Conservation (phyloP, 225 moss, liverwort and hornwort genomes). For the Marchantia paleacea region DNA sequence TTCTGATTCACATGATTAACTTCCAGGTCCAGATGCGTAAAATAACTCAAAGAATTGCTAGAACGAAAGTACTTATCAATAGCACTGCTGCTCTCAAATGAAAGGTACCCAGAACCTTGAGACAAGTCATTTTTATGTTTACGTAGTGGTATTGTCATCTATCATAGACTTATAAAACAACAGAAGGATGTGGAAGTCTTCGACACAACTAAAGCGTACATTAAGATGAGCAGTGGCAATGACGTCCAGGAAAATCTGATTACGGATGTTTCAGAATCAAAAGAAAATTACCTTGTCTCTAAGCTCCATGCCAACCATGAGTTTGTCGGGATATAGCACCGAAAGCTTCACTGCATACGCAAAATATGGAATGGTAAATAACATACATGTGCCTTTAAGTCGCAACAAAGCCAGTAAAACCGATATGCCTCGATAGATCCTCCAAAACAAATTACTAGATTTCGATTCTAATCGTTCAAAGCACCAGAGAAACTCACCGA, state of each 20-base stretch:
- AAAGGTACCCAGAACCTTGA: background rate
- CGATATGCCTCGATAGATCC: background rate
- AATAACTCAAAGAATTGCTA: background rate
- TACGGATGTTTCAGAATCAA: background rate
- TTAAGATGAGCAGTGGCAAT: background rate
- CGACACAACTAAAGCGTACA: background rate
- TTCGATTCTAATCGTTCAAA: background rate
- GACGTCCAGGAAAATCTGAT: background rate
- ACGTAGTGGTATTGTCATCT: background rate
- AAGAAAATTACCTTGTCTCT: conserved; percentile 71
- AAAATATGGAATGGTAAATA: conserved; percentile 1
- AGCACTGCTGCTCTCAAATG: background rate
- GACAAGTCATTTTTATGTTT: background rate
- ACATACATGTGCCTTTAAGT: background rate
- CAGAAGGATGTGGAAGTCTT: background rate
- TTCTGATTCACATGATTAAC: background rate
- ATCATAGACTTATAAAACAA: background rate
- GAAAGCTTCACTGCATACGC: conserved; percentile 70
- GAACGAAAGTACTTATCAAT: background rate
- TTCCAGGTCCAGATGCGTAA: background rate
- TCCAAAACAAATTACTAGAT: background rate
- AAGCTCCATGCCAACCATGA: conserved; percentile 96
- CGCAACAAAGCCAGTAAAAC: background rate
- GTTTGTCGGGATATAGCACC: conserved; percentile 60
- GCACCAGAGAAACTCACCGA: conserved; percentile 47